Evolutionary conservation across 768 basidiomycete genomes (phyloP).

Genomic region (Plicaturopsis crispa): DNA sequence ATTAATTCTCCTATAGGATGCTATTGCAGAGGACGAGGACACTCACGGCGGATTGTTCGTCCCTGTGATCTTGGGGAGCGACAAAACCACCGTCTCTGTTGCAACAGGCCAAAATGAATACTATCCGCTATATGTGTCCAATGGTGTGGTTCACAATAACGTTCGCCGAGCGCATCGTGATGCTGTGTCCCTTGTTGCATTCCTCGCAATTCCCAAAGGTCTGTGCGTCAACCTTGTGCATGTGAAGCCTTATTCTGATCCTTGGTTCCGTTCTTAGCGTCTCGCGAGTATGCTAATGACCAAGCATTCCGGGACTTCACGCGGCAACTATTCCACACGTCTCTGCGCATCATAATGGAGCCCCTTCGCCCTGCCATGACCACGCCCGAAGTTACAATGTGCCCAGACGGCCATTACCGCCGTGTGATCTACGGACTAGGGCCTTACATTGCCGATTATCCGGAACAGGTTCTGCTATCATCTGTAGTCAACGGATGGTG

Average conservation of each 20-base stretch:
- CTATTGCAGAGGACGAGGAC: conserved; percentile 6
- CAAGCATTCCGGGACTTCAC: conserved; percentile 18
- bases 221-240: conserved; percentile 1
- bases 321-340: conserved; percentile 22
- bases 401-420: conserved; percentile 21
- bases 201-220: conserved; percentile 16
- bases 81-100: conserved; percentile 15
- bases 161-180: conserved; percentile 12
- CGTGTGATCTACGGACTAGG: conserved; percentile 23
- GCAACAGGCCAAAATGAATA: conserved; percentile 14
- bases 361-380: conserved; percentile 18
- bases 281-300: conserved; percentile 2
- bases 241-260: neutral
- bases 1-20: conserved; percentile 7
- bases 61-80: conserved; percentile 13
- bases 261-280: neutral
- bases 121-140: conserved; percentile 11
- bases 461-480: conserved; percentile 24
- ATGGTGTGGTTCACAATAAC: conserved; percentile 11
- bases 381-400: conserved; percentile 14
- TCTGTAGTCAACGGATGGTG: conserved; percentile 30
- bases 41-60: conserved; percentile 10
- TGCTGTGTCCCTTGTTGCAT: conserved; percentile 10
- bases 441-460: conserved; percentile 33
- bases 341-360: conserved; percentile 15